phyloP scores from a whole-genome alignment of 1,284 basidiomycete genomes.

The Ustilago esculenta region DNA sequence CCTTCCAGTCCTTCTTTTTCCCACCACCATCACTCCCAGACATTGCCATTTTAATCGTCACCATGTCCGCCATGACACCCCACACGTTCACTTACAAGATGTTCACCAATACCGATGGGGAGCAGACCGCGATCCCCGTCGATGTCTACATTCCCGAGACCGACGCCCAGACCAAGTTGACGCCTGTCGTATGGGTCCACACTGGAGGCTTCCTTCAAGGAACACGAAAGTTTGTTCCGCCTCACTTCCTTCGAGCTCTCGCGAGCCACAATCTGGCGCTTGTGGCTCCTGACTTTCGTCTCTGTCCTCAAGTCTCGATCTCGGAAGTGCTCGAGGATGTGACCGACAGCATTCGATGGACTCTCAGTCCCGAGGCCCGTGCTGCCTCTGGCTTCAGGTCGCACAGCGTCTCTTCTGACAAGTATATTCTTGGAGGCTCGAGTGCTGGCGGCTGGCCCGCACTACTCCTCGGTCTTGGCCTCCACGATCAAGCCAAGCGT shows the following conservation, averaged over 20 bases:
- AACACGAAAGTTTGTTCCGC: constrained; percentile 52
- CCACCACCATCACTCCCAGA: too few relatives aligned
- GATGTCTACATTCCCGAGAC: constrained; percentile 50
- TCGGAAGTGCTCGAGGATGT: constrained; percentile 46
- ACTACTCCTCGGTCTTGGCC: constrained; percentile 43
- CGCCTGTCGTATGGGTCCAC: constrained; percentile 52
- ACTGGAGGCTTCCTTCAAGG: constrained; percentile 54
- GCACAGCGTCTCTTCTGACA: constrained; percentile 16
- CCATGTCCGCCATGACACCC: constrained; percentile 21
- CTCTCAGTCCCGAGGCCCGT: constrained; percentile 19
- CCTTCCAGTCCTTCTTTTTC: too few relatives aligned
- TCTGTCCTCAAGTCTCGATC: constrained; percentile 51
- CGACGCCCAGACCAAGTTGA: constrained; percentile 14
- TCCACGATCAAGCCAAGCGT: constrained; percentile 22
- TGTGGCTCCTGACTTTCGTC: constrained; percentile 52
- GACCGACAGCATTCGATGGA: constrained; percentile 40
- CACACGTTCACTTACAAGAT: constrained; percentile 53
- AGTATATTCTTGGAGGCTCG: constrained; percentile 47
- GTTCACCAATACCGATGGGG: constrained; percentile 39
- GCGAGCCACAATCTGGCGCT: constrained; percentile 40
- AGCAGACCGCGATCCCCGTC: constrained; percentile 36
- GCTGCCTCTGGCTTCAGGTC: constrained; percentile 27
- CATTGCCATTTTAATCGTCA: constrained; percentile 22
- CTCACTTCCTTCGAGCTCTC: constrained; percentile 45
- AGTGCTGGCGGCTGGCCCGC: constrained; percentile 55